Evolutionary conservation across 441 rosid genomes (phyloP).

Genomic region (Capsella rubella): DNA sequence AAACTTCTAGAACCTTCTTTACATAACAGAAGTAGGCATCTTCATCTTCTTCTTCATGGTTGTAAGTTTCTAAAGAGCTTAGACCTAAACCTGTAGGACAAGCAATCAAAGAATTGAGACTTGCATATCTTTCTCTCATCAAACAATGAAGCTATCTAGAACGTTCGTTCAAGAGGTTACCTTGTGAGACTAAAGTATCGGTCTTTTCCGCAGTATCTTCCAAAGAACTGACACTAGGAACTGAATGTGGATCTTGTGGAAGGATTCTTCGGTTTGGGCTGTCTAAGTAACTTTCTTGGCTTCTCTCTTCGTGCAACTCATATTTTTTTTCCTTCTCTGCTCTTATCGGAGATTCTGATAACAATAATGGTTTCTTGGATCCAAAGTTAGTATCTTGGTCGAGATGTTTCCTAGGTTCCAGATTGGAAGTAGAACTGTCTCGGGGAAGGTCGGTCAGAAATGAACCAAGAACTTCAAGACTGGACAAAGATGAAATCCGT

Average conservation of each 20-base stretch:
- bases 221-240: slow-evolving; percentile 28
- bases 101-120: slow-evolving; percentile 1
- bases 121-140: neutral
- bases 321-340: slow-evolving; percentile 36
- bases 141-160: neutral
- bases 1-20: slow-evolving; percentile 58
- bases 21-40: slow-evolving; percentile 61
- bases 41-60: slow-evolving; percentile 30
- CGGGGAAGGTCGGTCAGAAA: slow-evolving; percentile 54
- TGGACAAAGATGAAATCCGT: slow-evolving; percentile 81
- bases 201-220: slow-evolving; percentile 6
- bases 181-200: slow-evolving; percentile 45
- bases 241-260: slow-evolving; percentile 42
- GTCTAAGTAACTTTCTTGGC: slow-evolving; percentile 16
- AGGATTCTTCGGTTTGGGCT: slow-evolving; percentile 27
- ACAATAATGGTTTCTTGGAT: slow-evolving; percentile 14
- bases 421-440: slow-evolving; percentile 29
- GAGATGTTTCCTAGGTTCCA: slow-evolving; percentile 14
- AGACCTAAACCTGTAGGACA: slow-evolving; percentile 46
- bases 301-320: slow-evolving; percentile 47
- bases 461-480: slow-evolving; percentile 64
- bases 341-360: slow-evolving; percentile 36
- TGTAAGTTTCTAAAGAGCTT: slow-evolving; percentile 14
- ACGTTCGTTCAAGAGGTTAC: slow-evolving; percentile 30
- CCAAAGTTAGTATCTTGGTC: slow-evolving; percentile 36